phyloP scores from a whole-genome alignment of 1,139 yeast species.

The Sugiyamaella sp. region DNA sequence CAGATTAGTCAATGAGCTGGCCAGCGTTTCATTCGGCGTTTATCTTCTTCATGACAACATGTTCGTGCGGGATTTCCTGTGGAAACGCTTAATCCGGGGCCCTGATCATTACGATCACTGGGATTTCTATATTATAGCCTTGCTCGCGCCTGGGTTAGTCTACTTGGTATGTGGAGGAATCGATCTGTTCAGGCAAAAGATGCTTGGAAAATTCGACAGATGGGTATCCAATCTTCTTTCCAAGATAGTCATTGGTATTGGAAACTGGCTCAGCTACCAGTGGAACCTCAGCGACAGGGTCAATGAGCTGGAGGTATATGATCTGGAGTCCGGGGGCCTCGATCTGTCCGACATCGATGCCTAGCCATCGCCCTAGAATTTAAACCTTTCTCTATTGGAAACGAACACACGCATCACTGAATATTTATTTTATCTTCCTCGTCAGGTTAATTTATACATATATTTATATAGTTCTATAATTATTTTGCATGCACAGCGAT shows the following conservation, averaged over 20 bases:
- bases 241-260: background rate
- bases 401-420: background rate
- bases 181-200: slow-evolving; percentile 15
- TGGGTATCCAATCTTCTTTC: slow-evolving; percentile 1
- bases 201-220: slow-evolving; percentile 14
- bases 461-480: too few species aligned
- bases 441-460: too few species aligned
- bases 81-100: slow-evolving; percentile 12
- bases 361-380: too few species aligned
- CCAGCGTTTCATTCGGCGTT: slow-evolving; percentile 19
- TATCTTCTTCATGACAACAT: slow-evolving; percentile 18
- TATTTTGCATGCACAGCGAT: too few species aligned
- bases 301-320: background rate
- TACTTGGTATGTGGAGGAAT: slow-evolving; percentile 7
- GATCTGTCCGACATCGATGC: background rate
- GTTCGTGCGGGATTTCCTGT: slow-evolving; percentile 7
- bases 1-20: slow-evolving; percentile 9
- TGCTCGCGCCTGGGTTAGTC: slow-evolving; percentile 11
- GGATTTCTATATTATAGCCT: slow-evolving; percentile 3
- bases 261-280: background rate
- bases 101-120: slow-evolving; percentile 2
- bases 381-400: too few species aligned
- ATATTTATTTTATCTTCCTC: background rate
- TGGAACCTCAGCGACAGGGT: background rate
- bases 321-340: background rate